Evolutionary conservation across 2,329 filamentous ascomycete species (phyloP).

Genomic region (Epichloe gansuensis): DNA sequence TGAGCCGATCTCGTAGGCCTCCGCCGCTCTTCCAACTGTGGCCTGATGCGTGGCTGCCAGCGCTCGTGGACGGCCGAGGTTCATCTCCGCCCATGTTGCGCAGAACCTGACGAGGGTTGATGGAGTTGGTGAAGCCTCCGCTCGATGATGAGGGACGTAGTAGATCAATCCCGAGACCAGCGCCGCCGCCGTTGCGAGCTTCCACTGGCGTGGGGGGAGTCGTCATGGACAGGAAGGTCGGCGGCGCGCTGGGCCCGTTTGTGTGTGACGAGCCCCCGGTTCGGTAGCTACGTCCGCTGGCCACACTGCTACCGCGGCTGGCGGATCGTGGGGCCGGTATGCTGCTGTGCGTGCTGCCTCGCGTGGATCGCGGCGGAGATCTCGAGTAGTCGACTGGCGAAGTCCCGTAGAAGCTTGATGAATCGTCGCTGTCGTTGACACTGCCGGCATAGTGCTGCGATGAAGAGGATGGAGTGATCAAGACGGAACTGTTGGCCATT

Average conservation of each 20-base stretch:
- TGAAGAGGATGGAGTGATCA: conserved; percentile 31
- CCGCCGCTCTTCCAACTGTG: conserved; percentile 18
- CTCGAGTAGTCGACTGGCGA: conserved; percentile 46
- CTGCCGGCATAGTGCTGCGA: conserved; percentile 27
- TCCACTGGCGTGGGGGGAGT: conserved; percentile 29
- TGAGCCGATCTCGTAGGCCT: conserved; percentile 24
- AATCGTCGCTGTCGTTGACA: conserved; percentile 43
- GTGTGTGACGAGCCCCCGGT: conserved; percentile 18
- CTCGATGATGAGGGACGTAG: conserved; percentile 22
- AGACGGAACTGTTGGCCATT: conserved; percentile 63
- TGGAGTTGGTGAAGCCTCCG: conserved; percentile 14
- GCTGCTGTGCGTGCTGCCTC: conserved; percentile 34
- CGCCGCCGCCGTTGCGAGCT: conserved; percentile 7
- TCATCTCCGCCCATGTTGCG: conserved; percentile 9
- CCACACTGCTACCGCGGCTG: conserved; percentile 41
- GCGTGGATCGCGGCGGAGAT: conserved; percentile 42
- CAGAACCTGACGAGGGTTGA: conserved; percentile 8
- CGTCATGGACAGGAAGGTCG: conserved; percentile 34
- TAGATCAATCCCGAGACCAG: conserved; percentile 18
- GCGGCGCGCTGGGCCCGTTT: conserved; percentile 21
- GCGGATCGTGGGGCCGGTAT: conserved; percentile 30
- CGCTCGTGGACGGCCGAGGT: conserved; percentile 20
- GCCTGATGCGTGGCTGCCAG: conserved; percentile 14
- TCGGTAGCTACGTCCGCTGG: conserved; percentile 31
- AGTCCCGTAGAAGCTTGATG: conserved; percentile 38